phyloP scores from a whole-genome alignment of 495 filamentous ascomycete genomes.

The Zalerion maritima region DNA sequence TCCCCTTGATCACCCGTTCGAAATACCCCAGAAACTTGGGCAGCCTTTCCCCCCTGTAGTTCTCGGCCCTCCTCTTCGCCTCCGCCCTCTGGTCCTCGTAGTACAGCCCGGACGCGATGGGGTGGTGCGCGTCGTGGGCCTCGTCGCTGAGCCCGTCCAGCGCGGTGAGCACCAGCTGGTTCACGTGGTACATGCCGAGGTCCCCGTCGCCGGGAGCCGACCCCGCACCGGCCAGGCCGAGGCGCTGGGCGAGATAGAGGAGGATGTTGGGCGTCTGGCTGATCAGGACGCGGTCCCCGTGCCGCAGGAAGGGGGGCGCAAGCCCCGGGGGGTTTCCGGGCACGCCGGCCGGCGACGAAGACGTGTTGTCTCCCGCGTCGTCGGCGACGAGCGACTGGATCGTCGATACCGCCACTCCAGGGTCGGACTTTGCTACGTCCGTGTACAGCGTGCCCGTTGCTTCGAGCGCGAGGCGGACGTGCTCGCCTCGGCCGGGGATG shows the following conservation, averaged over 20 bases:
- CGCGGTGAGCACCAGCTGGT: conserved; percentile 46
- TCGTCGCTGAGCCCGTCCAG: conserved; percentile 50
- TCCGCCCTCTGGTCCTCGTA: conserved; percentile 58
- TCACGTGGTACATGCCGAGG: conserved; percentile 35
- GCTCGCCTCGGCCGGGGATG: conserved; percentile 51
- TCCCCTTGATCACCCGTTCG: conserved; percentile 41
- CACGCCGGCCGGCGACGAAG: too few relatives aligned
- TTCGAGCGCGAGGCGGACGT: conserved; percentile 50
- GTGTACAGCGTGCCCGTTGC: conserved; percentile 42
- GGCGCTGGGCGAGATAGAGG: conserved; percentile 39
- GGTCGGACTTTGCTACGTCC: conserved; percentile 34
- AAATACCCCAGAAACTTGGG: conserved; percentile 56
- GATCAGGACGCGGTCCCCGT: conserved; percentile 43
- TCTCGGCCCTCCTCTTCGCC: conserved; percentile 29
- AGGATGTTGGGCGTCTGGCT: conserved; percentile 52
- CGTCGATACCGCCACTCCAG: conserved; percentile 16
- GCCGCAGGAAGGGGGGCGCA: conserved; percentile 45
- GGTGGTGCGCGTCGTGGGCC: conserved; percentile 54
- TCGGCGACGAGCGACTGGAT: conserved; percentile 21
- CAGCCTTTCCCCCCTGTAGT: conserved; percentile 41
- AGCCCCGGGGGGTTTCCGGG: conserved; percentile 49
- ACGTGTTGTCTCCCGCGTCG: conserved; percentile 19
- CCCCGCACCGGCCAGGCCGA: conserved; percentile 31
- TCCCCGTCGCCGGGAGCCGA: conserved; percentile 26
- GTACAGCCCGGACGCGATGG: conserved; percentile 36